Conservation (phyloP, 176 grass and related monocot genomes). For the Alloteropsis semialata region DNA sequence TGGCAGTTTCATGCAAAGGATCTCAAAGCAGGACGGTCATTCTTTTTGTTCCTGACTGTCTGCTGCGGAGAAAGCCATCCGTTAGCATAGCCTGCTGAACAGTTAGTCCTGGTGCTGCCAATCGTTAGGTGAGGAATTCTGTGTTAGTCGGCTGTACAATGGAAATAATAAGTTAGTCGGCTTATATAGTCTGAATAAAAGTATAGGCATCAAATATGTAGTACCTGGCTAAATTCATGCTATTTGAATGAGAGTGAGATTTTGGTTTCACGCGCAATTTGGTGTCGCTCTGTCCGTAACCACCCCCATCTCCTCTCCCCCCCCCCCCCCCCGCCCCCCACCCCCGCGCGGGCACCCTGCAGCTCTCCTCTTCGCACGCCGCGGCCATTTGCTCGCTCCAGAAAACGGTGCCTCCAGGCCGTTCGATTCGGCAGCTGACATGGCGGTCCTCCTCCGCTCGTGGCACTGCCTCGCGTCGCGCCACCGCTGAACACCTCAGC, state of each 20-base stretch:
- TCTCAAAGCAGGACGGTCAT: background rate
- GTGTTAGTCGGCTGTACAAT: background rate
- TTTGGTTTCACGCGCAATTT: too few species aligned
- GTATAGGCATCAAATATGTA: background rate
- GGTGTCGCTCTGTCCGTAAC: too few species aligned
- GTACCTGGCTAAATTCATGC: background rate
- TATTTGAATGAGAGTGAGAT: background rate
- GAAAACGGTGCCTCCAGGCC: too few species aligned
- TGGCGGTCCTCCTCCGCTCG: too few species aligned
- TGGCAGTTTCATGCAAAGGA: conserved; percentile 3
- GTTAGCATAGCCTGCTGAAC: conserved; percentile 1
- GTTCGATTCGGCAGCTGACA: too few species aligned
- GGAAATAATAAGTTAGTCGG: conserved; percentile 9
- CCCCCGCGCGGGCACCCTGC: too few species aligned
- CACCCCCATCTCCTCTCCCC: too few species aligned
- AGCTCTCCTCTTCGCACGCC: too few species aligned
- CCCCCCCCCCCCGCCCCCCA: too few species aligned
- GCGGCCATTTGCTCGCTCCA: too few species aligned
- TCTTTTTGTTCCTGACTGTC: conserved; percentile 13
- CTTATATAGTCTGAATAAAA: conserved; percentile 26
- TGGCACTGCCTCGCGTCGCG: too few species aligned
- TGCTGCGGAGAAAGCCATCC: background rate
- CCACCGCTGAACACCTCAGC: too few species aligned
- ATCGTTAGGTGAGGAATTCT: background rate
- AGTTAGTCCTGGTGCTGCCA: background rate